Conservation (phyloP, 108 stramenopile genomes). For the Hondaea fermentalgiana region DNA sequence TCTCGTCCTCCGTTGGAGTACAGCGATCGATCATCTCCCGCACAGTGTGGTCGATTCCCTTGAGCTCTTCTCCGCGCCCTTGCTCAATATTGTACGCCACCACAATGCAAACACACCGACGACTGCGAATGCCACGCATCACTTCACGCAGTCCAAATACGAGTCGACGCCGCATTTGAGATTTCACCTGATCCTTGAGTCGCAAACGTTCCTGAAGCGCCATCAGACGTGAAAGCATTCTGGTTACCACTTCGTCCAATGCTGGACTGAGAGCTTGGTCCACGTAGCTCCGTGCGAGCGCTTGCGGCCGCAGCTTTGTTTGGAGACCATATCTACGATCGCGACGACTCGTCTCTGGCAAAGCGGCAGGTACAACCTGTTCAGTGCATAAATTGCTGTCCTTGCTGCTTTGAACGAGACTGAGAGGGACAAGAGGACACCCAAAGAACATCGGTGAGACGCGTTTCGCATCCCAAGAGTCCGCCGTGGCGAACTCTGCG, state of each 20-base stretch:
- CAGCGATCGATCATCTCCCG: constrained; percentile 18
- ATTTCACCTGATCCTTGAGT: constrained; percentile 20
- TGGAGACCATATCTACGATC: background rate
- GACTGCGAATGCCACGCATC: constrained; percentile 66
- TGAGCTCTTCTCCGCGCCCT: constrained; percentile 23
- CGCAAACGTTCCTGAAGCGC: constrained; percentile 31
- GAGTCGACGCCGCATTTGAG: constrained; percentile 42
- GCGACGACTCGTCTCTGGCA: background rate
- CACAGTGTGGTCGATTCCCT: background rate
- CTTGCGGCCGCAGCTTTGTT: background rate
- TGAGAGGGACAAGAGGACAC: background rate
- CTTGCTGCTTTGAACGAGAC: background rate
- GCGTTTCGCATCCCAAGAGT: background rate
- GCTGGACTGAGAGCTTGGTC: constrained; percentile 22
- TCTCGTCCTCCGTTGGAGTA: constrained; percentile 67
- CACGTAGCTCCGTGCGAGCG: background rate
- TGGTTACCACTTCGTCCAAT: constrained; percentile 10
- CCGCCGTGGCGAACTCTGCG: no score
- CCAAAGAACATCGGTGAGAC: background rate
- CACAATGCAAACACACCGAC: constrained; percentile 74
- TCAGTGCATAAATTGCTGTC: background rate
- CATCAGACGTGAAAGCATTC: constrained; percentile 18
- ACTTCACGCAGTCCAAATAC: constrained; percentile 85
- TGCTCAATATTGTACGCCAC: constrained; percentile 85
- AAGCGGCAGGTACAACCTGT: background rate